Evolutionary conservation across 1,139 yeast species (phyloP).

Genomic region (Lodderomyces pseudojiufengensis): DNA sequence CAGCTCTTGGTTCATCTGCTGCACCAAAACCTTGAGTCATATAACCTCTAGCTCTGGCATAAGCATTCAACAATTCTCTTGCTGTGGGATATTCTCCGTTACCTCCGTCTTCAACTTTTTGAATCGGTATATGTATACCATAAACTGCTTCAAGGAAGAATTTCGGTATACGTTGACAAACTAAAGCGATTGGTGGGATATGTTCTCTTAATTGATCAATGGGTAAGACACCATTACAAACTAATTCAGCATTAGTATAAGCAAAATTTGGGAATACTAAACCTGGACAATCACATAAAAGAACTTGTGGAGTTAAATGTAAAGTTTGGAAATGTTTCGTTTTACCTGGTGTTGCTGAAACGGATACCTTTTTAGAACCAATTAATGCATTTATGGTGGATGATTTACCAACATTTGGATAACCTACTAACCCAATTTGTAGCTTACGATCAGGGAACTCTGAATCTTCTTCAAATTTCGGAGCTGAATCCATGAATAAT

Average conservation of each 20-base stretch:
- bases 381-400: slow-evolving; percentile 94
- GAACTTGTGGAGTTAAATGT: slow-evolving; percentile 73
- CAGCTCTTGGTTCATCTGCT: slow-evolving; percentile 95
- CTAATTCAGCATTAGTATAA: slow-evolving; percentile 92
- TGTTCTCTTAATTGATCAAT: slow-evolving; percentile 94
- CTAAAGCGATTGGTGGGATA: slow-evolving; percentile 86
- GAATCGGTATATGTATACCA: slow-evolving; percentile 83
- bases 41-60: slow-evolving; percentile 95
- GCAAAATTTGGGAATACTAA: slow-evolving; percentile 98
- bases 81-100: slow-evolving; percentile 80
- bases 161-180: slow-evolving; percentile 86
- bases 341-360: slow-evolving; percentile 97
- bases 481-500: slow-evolving; percentile 76
- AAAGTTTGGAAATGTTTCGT: slow-evolving; percentile 99
- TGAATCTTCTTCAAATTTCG: slow-evolving; percentile 55
- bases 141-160: slow-evolving; percentile 85
- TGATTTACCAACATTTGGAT: slow-evolving; percentile 95
- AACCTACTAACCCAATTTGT: slow-evolving; percentile 95
- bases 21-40: slow-evolving; percentile 97
- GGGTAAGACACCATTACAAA: slow-evolving; percentile 96
- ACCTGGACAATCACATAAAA: slow-evolving; percentile 98
- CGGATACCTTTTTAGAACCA: slow-evolving; percentile 95
- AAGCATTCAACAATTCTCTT: slow-evolving; percentile 82
- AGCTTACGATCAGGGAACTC: slow-evolving; percentile 59
- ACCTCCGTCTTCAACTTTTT: slow-evolving; percentile 82